These are phyloP conservation scores for Trichosporon coremiiforme DNA, from an alignment of 1,284 basidiomycete species.

Conservation along the genomic window DNA sequence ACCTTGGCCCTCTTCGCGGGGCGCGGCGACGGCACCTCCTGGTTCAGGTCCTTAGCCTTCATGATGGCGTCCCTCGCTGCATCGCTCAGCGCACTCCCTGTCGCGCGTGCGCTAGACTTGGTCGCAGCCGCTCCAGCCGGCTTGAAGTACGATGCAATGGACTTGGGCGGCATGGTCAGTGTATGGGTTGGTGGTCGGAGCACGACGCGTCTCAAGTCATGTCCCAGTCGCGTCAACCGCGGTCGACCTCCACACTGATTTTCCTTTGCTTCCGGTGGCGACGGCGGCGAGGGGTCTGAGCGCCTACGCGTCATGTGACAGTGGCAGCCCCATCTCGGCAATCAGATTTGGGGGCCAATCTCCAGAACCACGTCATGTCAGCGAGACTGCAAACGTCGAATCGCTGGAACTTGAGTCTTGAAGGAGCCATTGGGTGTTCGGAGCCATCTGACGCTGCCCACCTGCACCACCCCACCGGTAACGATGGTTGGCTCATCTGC, in stretches of 20 bases:
- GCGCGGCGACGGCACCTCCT: background rate
- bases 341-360: background rate
- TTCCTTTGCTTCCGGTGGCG: conserved; percentile 16
- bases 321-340: conserved; percentile 10
- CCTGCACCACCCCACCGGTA: background rate
- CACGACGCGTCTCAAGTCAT: conserved; percentile 12
- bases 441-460: background rate
- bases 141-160: conserved; percentile 32
- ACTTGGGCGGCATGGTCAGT: conserved; percentile 27
- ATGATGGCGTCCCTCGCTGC: conserved; percentile 38
- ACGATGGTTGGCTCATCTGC: background rate
- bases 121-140: conserved; percentile 17
- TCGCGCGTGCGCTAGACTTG: background rate
- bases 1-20: conserved; percentile 22
- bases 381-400: background rate
- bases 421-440: background rate
- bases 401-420: background rate
- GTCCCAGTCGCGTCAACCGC: conserved; percentile 15
- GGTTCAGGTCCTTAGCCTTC: conserved; percentile 27
- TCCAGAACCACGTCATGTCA: background rate
- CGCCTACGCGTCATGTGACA: conserved; percentile 8
- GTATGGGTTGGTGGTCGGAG: background rate
- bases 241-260: conserved; percentile 12
- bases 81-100: conserved; percentile 28
- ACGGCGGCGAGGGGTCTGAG: background rate